Evolutionary conservation across 306 rosid genomes (phyloP), one percentile per base, ranked within the genome.

Genomic region (Rosa chinensis): DNA sequence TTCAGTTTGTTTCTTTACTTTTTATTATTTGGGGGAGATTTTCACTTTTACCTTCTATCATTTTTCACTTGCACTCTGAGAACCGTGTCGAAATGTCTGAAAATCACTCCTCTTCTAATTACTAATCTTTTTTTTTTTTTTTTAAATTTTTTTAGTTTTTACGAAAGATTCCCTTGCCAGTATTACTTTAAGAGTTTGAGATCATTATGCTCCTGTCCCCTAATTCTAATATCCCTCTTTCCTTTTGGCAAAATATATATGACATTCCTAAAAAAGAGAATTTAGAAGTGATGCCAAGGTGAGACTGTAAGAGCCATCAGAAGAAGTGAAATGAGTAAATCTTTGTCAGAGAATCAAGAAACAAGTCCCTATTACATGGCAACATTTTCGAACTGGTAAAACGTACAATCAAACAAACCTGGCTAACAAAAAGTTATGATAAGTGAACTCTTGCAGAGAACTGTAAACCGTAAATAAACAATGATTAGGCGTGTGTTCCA

Each of bases 361-460:
- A 76, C 79, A 68, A 52, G 39, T 87, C 83, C 84, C 44, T 73
- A n/a, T 70, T 63, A 76, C 78, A 87, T 86, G 53, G 77, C 77
- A 86, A 82, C 85, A 68, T 75, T 37, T 58, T 76, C 68, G 20
- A 77, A 59, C 67, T 79, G 80, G 85, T 84, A 77, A 48, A 84
- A 28, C 67, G 68, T 74, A 73, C 84, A 84, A 66, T 52, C 16
- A 79, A 83, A 20, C 20, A 76, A 52, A 84, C 80, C 92, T 88
- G 70, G 80, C 85, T 74, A 62, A 9, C 50, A 37, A 49, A 28
- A 81, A 74, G 79, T 58, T 58, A 72, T 43, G 72, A 66, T 5
- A 28, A n/a, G 72, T 52, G 23, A 68, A 78, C 62, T 63, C 80
- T 28, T 76, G 80, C 14, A 74, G 39, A 76, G 55, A 67, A 81